Percentiles rank a stretch among this genome's conserved stretches.
Conservation (phyloP, 768 basidiomycete genomes). For the Amanita thiersii region DNA sequence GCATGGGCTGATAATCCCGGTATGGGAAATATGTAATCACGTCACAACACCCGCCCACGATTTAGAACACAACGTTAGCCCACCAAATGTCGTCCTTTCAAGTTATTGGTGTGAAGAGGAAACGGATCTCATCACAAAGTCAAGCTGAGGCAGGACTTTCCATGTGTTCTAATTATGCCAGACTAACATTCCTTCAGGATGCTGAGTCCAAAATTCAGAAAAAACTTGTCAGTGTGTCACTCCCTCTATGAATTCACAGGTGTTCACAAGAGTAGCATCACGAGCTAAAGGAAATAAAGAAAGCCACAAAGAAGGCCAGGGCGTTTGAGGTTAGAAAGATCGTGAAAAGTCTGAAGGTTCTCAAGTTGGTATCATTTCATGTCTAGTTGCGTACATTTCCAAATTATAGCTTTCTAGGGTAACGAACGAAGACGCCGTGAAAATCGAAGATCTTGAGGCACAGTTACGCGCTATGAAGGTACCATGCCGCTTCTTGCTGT, state of each 20-base stretch:
- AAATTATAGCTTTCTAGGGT: conserved; percentile 18
- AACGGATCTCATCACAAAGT: too few relatives aligned
- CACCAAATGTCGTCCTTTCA: too few relatives aligned
- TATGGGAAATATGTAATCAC: too few relatives aligned
- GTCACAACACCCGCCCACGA: too few relatives aligned
- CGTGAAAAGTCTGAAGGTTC: conserved; percentile 72
- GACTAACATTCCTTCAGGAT: conserved; percentile 24
- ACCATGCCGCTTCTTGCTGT: too few relatives aligned
- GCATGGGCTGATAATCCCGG: too few relatives aligned
- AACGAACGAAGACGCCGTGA: conserved; percentile 27
- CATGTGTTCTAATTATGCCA: too few relatives aligned
- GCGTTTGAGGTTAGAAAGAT: conserved; percentile 73
- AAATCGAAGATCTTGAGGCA: conserved; percentile 42
- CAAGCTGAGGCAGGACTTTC: too few relatives aligned
- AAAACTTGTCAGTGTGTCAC: conserved; percentile 43
- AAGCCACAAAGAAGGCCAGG: conserved; percentile 75
- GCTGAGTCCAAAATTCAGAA: conserved; percentile 34
- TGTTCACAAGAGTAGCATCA: conserved; percentile 63
- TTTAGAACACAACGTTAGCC: too few relatives aligned
- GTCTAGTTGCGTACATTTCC: background rate
- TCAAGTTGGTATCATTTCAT: conserved; percentile 36
- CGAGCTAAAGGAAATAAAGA: conserved; percentile 61
- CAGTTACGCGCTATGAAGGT: conserved; percentile 68
- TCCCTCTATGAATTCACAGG: conserved; percentile 3
- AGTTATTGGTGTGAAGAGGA: conserved; percentile 39